Conservation (phyloP, 164 flowering plant species). For the Berberis thunbergii region DNA sequence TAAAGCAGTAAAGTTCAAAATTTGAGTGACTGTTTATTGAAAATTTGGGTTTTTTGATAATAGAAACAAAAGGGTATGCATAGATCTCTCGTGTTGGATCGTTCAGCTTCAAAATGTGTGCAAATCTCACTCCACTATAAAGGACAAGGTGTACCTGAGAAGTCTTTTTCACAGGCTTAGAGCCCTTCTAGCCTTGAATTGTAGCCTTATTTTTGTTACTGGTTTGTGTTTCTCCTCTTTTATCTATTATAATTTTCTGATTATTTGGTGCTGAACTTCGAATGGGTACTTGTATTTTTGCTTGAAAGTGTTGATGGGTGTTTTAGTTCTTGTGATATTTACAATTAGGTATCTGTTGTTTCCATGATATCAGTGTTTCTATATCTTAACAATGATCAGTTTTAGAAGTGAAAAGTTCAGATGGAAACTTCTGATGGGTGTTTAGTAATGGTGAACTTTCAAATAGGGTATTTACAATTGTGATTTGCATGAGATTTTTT, state of each 20-base stretch:
- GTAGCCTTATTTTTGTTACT: conserved; percentile 72
- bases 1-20: no score
- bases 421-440: neutral
- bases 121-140: conserved; percentile 34
- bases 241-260: no score
- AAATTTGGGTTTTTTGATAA: neutral
- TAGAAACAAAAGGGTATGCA: conserved; percentile 89
- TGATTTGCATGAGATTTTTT: no score
- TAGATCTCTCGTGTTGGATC: conserved; percentile 96
- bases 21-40: neutral
- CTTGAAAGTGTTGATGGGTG: neutral
- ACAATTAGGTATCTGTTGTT: neutral
- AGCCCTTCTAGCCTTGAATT: conserved; percentile 87
- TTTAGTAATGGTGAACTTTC: neutral
- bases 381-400: no score
- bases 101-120: conserved; percentile 66
- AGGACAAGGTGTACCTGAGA: conserved; percentile 58
- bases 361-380: neutral
- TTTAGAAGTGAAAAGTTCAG: neutral
- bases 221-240: conserved; percentile 28
- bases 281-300: neutral
- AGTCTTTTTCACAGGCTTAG: conserved; percentile 86
- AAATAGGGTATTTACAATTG: neutral
- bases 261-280: neutral
- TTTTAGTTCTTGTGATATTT: neutral